Percentiles rank a stretch among this genome's conserved stretches.
These are phyloP conservation scores for Candida oleophila DNA, from an alignment of 805 yeast genomes.

Conservation along the genomic window DNA sequence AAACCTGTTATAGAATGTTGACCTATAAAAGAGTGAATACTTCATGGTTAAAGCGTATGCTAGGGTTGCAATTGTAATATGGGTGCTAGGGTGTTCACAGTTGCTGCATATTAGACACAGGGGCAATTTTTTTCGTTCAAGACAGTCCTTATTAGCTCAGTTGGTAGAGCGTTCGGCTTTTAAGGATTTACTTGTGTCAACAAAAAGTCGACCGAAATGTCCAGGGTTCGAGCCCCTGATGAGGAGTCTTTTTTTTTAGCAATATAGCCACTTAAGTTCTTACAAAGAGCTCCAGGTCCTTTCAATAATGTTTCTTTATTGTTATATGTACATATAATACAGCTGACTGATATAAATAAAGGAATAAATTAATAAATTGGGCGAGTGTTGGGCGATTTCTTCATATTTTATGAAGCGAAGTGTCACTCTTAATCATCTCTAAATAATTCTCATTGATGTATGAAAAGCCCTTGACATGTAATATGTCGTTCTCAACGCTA, in stretches of 20 bases:
- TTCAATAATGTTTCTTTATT: background rate
- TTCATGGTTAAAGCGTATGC: too few species aligned
- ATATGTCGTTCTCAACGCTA: slow-evolving; percentile 27
- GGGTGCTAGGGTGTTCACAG: too few species aligned
- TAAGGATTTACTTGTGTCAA: slow-evolving; percentile 23
- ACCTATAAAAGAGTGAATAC: too few species aligned
- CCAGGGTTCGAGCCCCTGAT: slow-evolving; percentile 65
- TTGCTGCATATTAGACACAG: too few species aligned
- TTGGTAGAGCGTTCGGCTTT: slow-evolving; percentile 72
- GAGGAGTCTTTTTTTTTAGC: slow-evolving; percentile 40
- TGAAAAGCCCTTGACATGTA: slow-evolving; percentile 42
- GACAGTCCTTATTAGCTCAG: slow-evolving; percentile 48
- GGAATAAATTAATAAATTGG: background rate
- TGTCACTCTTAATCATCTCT: slow-evolving; percentile 9
- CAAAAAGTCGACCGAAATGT: slow-evolving; percentile 34
- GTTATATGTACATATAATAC: background rate
- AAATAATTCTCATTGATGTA: slow-evolving; percentile 40
- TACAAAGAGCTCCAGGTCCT: background rate
- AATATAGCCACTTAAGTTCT: background rate
- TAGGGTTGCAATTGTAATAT: too few species aligned
- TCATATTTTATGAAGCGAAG: slow-evolving; percentile 8
- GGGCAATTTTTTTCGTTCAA: background rate
- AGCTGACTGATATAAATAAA: background rate
- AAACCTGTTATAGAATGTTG: too few species aligned
- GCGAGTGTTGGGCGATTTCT: background rate